Base-by-base conservation (phyloP, 129 eudicot species). In the Lonicera japonica region DNA sequence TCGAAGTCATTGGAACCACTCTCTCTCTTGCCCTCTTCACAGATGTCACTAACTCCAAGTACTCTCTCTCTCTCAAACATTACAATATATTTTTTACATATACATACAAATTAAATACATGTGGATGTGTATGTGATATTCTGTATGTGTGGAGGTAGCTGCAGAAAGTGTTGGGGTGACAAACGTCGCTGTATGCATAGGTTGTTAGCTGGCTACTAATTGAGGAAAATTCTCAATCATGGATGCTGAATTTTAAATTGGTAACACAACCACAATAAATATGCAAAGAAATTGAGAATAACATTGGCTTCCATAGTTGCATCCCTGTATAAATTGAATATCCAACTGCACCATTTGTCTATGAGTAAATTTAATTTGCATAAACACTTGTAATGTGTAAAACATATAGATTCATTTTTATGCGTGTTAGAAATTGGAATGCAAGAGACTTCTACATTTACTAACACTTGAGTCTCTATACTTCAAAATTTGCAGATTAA, bases 21-120 rank as follows among this genome's bases (percentile, higher is more conserved):
- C 72, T 91, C 16, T 65, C 84, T 10, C 79, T 87, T 56, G 82
- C 86, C 43, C 95, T 91, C 70, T 91, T 82, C 84, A 71, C 64
- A 8, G 90, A 91, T 20, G 98, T 91, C 54, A 40, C 83, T 60
- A 91, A 87, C 70, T 82, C 98, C 70, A 91, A 80, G 98, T 87
- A 91, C 38, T 56, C 60, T 45, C 46, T 67, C 36, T 43, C 21
- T 46, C 40, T 54, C 41, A 60, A 22, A 23, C 48, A 6, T n/a
- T 58, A 57, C 40, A 4, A 40, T 17, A 19, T 40, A 17, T 40
- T 23, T 54, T 19, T 21, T 52, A 4, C 4, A 16, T 16, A 16
- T 52, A 16, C 18, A 18, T 17, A 52, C 5, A 54, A 10, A 10
- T 46, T 22, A 11, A 40, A 20, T 0, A 59, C 19, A 8, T n/a